phyloP scores from a whole-genome alignment of 164 flowering plant genomes.

The Cinnamomum chago region DNA sequence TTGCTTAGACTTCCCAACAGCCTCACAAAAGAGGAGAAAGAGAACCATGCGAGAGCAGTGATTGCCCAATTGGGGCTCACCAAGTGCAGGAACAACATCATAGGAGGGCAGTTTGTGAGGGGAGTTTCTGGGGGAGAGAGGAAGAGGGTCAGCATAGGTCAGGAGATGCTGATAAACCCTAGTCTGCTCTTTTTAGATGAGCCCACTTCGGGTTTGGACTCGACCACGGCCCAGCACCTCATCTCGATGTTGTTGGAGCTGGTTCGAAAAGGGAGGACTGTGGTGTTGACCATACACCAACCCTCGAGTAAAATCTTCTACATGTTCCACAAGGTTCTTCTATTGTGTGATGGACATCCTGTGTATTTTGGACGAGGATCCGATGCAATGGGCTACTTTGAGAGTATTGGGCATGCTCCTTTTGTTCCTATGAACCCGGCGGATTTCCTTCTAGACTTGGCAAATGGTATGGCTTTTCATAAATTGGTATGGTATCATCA shows the following conservation, averaged over 20 bases:
- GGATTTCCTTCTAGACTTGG: constrained; percentile 71
- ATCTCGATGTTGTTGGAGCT: constrained; percentile 53
- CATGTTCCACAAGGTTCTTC: constrained; percentile 68
- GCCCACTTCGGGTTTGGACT: constrained; percentile 79
- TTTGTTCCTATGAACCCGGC: constrained; percentile 65
- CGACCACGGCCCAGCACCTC: constrained; percentile 60
- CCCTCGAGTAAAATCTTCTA: constrained; percentile 70
- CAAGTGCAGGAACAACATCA: constrained; percentile 47
- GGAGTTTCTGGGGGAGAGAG: constrained; percentile 33
- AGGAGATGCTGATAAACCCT: constrained; percentile 73
- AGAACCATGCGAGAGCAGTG: constrained; percentile 43
- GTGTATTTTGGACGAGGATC: constrained; percentile 58
- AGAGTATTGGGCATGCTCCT: constrained; percentile 48
- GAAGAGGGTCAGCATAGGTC: constrained; percentile 49
- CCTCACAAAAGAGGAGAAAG: constrained; percentile 39
- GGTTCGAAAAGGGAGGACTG: constrained; percentile 47
- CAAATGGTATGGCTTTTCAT: constrained; percentile 51
- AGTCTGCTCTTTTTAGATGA: constrained; percentile 66
- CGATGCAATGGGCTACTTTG: constrained; percentile 54
- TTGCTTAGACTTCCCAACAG: constrained; percentile 57
- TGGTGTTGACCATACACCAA: constrained; percentile 73
- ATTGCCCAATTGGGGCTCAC: constrained; percentile 43
- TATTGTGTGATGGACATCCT: constrained; percentile 58
- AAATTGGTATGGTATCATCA: no score
- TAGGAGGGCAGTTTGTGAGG: constrained; percentile 22